These are phyloP conservation scores for Tribonema minus DNA, from an alignment of 108 stramenopile genomes.

Conservation along the genomic window DNA sequence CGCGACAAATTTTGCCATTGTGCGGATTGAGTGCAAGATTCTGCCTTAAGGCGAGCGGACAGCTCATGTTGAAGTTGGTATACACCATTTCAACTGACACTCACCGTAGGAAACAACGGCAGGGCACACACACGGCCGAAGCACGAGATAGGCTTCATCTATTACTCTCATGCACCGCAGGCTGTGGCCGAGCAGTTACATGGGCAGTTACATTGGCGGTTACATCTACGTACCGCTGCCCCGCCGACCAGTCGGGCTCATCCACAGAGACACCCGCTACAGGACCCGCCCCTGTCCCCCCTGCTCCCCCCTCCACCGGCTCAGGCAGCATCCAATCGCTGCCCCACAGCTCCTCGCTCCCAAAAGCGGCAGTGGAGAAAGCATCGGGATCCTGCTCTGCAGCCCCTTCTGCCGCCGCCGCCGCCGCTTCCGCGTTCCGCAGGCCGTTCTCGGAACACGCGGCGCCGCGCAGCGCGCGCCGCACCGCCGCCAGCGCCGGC, in stretches of 20 bases:
- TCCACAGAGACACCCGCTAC: background rate
- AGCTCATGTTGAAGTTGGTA: too few relatives aligned
- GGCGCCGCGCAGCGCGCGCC: background rate
- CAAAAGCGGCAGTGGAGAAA: background rate
- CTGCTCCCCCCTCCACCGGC: background rate
- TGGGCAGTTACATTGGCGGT: too few relatives aligned
- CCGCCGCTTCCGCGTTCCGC: background rate
- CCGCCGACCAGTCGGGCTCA: slow-evolving; percentile 3
- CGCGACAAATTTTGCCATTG: too few relatives aligned
- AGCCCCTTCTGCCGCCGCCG: background rate
- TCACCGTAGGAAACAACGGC: too few relatives aligned
- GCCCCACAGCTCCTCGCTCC: slow-evolving; percentile 1
- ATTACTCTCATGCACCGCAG: too few relatives aligned
- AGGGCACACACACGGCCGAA: too few relatives aligned
- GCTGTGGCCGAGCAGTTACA: too few relatives aligned
- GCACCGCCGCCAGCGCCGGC: background rate
- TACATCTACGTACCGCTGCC: too few relatives aligned
- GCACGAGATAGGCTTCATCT: too few relatives aligned
- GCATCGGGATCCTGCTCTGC: background rate
- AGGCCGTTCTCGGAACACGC: background rate
- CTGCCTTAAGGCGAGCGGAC: too few relatives aligned
- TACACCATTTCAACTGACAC: too few relatives aligned
- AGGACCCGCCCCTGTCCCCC: background rate
- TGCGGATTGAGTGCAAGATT: too few relatives aligned
- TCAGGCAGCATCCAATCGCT: slow-evolving; percentile 5